Evolutionary conservation across 2,329 filamentous ascomycete genomes (phyloP).

Genomic region (Calonectria pseudoturangicola): DNA sequence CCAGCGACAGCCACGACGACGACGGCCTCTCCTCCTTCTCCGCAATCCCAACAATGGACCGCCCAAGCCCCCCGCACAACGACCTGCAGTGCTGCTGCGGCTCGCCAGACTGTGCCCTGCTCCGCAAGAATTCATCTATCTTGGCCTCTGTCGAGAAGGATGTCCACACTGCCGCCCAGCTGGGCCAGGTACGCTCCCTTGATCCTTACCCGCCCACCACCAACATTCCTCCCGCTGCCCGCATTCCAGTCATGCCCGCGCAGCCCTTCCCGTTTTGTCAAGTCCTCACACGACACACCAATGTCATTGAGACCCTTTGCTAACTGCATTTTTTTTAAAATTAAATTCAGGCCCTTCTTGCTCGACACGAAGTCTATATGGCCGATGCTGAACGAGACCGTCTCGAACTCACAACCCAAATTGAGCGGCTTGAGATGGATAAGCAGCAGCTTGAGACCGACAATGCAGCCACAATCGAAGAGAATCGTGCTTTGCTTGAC

Average conservation of each 20-base stretch:
- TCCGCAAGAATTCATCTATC: conserved; percentile 86
- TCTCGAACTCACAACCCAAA: conserved; percentile 80
- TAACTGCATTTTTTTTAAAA: conserved; percentile 72
- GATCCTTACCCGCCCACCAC: conserved; percentile 41
- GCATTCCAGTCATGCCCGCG: conserved; percentile 49
- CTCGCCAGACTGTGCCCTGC: conserved; percentile 83
- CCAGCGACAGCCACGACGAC: not conserved
- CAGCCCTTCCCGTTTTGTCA: conserved; percentile 19
- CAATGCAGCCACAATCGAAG: conserved; percentile 86
- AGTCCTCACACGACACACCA: conserved; percentile 42
- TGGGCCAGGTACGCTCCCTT: conserved; percentile 88
- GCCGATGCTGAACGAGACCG: conserved; percentile 93
- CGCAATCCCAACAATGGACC: conserved; percentile 52
- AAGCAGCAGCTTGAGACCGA: conserved; percentile 84
- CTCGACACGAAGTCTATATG: conserved; percentile 95
- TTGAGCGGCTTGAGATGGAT: conserved; percentile 83
- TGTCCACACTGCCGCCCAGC: conserved; percentile 87
- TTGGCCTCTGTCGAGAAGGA: conserved; percentile 90
- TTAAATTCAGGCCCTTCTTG: conserved; percentile 86
- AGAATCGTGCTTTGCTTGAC: conserved; percentile 87
- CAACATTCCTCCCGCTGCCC: conserved; percentile 50
- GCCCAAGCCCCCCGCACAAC: conserved; percentile 53
- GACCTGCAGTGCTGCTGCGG: conserved; percentile 88
- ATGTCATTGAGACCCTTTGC: conserved; percentile 66
- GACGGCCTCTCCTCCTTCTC: conserved; percentile 26